Evolutionary conservation across 106 monocot species (phyloP), one percentile per base, ranked within the genome.

Genomic region (Iris macrosiphon): DNA sequence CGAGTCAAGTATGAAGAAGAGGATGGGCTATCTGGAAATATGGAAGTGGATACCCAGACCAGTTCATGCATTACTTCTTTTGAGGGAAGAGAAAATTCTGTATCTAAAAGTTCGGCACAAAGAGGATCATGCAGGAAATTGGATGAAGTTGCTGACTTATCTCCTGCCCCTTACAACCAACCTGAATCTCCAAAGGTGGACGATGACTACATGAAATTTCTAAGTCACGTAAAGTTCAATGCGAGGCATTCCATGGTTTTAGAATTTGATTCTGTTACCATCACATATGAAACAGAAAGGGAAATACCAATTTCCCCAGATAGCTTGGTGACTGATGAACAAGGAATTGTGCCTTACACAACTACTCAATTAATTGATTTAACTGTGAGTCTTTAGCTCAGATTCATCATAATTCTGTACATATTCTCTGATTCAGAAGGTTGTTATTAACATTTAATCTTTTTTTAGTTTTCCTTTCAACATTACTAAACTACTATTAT

Each of bases 211-310:
- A 40, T 34, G 22, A 50, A 23, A 61, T 81, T 81, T 71, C 49
- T 87, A 17, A 67, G 52, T 19, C 59, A 46, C 52, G 16, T 81
- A 29, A 81, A 46, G 32, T 19, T 78, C 17, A 39, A 64, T 25
- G 64, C 68, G 54, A 46, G 57, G n/a, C n/a, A n/a, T 30, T 60
- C 28, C 6, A 78, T 81, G 77, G 31, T 87, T 57, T 35, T 81
- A 28, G 77, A 78, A 31, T 60, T 63, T 37, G 57, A 71, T 61
- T 48, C 75, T 45, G 34, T 62, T 59, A 22, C 33, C 26, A 45
- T 81, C 24, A 52, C 25, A 42, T 87, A 87, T 71, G 81, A 81
- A 62, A 45, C 50, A 41, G 38, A 49, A 50, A 66, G 16, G 15
- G 51, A 44, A 27, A 6, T 31, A 32, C 14, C 41, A 27, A 26